These are phyloP conservation scores for Erigeron philadelphicus DNA, from an alignment of 140 eudicot genomes.

Conservation along the genomic window DNA sequence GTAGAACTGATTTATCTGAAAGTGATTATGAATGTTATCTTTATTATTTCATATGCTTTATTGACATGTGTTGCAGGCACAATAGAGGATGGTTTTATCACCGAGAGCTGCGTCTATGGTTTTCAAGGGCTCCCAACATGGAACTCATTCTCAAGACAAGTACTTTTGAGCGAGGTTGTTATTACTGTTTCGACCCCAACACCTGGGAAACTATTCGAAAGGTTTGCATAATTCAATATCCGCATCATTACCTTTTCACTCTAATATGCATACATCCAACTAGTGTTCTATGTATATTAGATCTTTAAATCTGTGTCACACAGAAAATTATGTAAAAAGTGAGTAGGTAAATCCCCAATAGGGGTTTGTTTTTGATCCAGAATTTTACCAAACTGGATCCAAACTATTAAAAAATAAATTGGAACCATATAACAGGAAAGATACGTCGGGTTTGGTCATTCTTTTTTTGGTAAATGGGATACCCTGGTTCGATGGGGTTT, in stretches of 20 bases:
- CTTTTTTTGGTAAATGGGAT: too few relatives aligned
- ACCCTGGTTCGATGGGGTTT: background rate
- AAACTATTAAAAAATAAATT: background rate
- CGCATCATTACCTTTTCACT: background rate
- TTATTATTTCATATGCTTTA: background rate
- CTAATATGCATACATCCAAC: background rate
- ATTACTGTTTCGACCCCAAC: constrained; percentile 74
- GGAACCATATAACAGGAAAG: background rate
- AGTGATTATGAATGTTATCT: background rate
- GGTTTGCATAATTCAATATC: constrained; percentile 34
- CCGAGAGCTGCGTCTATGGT: constrained; percentile 58
- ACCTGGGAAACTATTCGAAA: constrained; percentile 70
- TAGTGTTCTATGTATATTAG: background rate
- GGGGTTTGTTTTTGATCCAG: background rate
- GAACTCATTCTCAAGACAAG: constrained; percentile 60
- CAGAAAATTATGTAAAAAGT: background rate
- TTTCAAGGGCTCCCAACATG: constrained; percentile 52
- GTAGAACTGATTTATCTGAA: background rate
- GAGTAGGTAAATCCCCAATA: background rate
- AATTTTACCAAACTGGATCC: background rate
- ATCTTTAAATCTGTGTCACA: background rate
- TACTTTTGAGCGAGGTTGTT: constrained; percentile 75
- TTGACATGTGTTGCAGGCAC: constrained; percentile 44
- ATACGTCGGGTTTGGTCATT: background rate
- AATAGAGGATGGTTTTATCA: constrained; percentile 86